phyloP scores from a whole-genome alignment of 2,329 filamentous ascomycete species.

The Fusarium oxysporum region DNA sequence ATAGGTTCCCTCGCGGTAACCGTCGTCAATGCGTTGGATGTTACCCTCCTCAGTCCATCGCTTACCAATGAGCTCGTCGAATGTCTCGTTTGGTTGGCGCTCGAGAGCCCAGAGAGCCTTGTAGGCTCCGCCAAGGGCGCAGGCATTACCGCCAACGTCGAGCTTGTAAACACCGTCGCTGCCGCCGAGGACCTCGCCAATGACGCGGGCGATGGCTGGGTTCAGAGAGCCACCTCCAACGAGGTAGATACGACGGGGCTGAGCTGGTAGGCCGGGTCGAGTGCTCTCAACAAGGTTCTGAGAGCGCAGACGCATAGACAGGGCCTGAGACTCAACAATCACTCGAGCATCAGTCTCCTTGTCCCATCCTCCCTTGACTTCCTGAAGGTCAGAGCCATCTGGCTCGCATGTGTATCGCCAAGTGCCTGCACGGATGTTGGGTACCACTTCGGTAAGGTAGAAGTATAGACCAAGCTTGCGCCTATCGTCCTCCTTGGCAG shows the following conservation, averaged over 20 bases:
- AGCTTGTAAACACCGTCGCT: conserved; percentile 92
- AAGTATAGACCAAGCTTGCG: conserved; percentile 95
- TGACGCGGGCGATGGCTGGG: conserved; percentile 84
- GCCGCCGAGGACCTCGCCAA: conserved; percentile 89
- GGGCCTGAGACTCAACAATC: conserved; percentile 94
- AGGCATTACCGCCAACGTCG: conserved; percentile 95
- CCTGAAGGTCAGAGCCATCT: conserved; percentile 64
- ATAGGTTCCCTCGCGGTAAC: conserved; percentile 81
- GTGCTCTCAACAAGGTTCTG: conserved; percentile 76
- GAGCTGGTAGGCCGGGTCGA: conserved; percentile 72
- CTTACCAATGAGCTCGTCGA: conserved; percentile 86
- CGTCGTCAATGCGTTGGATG: conserved; percentile 83
- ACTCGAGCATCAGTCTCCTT: conserved; percentile 79
- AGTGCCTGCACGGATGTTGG: conserved; percentile 85
- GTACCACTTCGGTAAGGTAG: conserved; percentile 93
- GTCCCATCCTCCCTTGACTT: conserved; percentile 53
- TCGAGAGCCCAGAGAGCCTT: conserved; percentile 95
- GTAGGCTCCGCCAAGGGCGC: conserved; percentile 92
- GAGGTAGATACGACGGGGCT: conserved; percentile 91
- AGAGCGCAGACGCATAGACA: conserved; percentile 89
- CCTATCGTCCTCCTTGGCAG: conserved; percentile 61
- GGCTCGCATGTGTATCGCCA: conserved; percentile 80
- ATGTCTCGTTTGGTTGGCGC: conserved; percentile 74
- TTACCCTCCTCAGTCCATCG: conserved; percentile 89
- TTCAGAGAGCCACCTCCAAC: conserved; percentile 94